Evolutionary conservation across 805 yeast species (phyloP).

Genomic region (Suhomyces tanzawaensis): DNA sequence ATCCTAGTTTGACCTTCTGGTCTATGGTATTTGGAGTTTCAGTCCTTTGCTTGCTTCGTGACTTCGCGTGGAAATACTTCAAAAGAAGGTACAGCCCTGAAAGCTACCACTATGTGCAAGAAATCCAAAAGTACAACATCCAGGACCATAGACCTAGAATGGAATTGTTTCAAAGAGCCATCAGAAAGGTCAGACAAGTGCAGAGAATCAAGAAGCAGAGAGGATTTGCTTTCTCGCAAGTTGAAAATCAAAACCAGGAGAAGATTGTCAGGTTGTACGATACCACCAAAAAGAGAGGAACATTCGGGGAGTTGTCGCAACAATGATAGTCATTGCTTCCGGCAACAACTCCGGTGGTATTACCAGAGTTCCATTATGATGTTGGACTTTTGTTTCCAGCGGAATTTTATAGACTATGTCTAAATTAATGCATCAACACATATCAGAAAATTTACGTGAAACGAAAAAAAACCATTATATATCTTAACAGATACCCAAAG

Average conservation of each 20-base stretch:
- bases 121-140: conserved; percentile 90
- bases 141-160: conserved; percentile 94
- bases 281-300: conserved; percentile 81
- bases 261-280: conserved; percentile 90
- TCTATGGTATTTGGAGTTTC: conserved; percentile 75
- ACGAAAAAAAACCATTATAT: too few relatives aligned
- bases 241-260: conserved; percentile 86
- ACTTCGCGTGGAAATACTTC: conserved; percentile 90
- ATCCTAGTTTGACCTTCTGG: conserved; percentile 82
- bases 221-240: conserved; percentile 97
- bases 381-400: too few relatives aligned
- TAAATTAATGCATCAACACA: too few relatives aligned
- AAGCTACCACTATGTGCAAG: conserved; percentile 92
- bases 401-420: too few relatives aligned
- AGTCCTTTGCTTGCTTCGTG: conserved; percentile 75
- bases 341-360: too few relatives aligned
- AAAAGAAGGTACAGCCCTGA: conserved; percentile 91
- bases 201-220: conserved; percentile 97
- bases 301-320: conserved; percentile 53
- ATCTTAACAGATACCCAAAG: too few relatives aligned
- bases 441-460: too few relatives aligned
- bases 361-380: too few relatives aligned
- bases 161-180: conserved; percentile 96
- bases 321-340: conserved; percentile 6
- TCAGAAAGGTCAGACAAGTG: conserved; percentile 95